Conservation (phyloP, 2,329 filamentous ascomycete species). For the Fusarium sp. region DNA sequence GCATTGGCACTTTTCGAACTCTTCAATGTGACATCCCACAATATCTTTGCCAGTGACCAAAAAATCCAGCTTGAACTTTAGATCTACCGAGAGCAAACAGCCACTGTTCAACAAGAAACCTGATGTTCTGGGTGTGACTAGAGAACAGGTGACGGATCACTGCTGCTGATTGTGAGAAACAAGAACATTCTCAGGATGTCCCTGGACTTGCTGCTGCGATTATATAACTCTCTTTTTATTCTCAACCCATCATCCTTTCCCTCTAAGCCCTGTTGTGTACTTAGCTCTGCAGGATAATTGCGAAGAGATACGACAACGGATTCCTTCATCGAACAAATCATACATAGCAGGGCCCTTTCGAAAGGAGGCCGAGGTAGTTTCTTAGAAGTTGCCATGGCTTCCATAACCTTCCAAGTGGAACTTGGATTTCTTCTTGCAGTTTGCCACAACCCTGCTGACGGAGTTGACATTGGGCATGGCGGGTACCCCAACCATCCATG, state of each 20-base stretch:
- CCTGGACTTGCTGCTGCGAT: neutral
- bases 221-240: neutral
- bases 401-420: neutral
- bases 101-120: neutral
- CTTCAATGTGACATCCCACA: neutral
- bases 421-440: conserved; percentile 20
- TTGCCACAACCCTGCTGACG: neutral
- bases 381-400: neutral
- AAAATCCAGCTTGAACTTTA: neutral
- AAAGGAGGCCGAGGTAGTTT: neutral
- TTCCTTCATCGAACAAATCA: neutral
- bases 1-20: neutral
- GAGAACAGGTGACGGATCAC: neutral
- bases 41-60: neutral
- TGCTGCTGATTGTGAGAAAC: neutral
- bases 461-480: neutral
- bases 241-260: neutral
- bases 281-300: neutral
- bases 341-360: neutral
- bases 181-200: neutral
- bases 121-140: neutral
- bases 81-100: neutral
- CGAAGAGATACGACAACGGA: neutral
- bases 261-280: neutral
- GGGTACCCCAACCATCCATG: neutral